Evolutionary conservation across 495 filamentous ascomycete genomes (phyloP), one percentile per base, ranked within the genome.

Genomic region (Aspergillus hancockii): DNA sequence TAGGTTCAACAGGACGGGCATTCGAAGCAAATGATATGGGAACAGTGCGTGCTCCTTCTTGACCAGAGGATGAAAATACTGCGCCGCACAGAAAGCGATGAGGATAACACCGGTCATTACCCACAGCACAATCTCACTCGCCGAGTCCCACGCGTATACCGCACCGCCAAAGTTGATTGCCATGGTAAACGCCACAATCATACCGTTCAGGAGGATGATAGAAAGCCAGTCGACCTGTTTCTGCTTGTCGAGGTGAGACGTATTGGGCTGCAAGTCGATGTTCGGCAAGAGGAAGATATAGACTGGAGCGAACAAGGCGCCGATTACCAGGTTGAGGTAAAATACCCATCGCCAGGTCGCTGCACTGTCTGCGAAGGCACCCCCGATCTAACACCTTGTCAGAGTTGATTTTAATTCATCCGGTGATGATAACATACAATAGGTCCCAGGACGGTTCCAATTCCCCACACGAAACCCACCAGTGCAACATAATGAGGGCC

Each of bases 241-340:
- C 2, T n/a, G 0, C 8, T 32, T 77, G 56, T 36, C 56, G 19
- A 31, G 45, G 16, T 21, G 7, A 38, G 49, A 78, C 22, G 1
- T 69, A 45, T 72, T 71, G 0, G 74, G 73, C 7, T 64, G 68
- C 1, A 83, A 79, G 58, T 82, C 72, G 54, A 75, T 65, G 13
- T 69, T 62, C 0, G 82, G 83, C 7, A 88, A 63, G 32, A 83
- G 55, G 63, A 85, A 80, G 36, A 88, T 6, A 63, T 82, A 88
- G 45, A 81, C 74, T 0, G 86, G 86, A 0, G 77, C 69, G 25
- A 75, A 78, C 3, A 76, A 55, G 8, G 63, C 86, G n/a, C 78
- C 79, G 22, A 87, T 68, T 14, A 74, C 55, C 18, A 87, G 70
- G 63, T 88, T 90, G 67, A 90, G 64, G 32, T 70, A 72, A 53